Conservation (phyloP, 257 asterid genomes). For the Ballota nigra region DNA sequence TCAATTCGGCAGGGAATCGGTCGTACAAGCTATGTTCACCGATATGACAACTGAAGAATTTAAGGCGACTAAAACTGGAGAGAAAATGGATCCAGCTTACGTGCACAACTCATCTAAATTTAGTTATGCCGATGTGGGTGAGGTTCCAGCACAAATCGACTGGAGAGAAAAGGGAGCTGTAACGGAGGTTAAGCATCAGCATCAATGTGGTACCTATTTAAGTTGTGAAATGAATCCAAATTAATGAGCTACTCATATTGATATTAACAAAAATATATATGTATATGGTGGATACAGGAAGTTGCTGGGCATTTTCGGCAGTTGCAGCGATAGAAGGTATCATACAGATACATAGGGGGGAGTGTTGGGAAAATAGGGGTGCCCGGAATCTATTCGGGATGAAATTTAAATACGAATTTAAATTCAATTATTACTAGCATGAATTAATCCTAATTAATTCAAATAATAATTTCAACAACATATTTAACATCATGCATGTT, state of each 20-base stretch:
- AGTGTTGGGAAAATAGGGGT: too few relatives aligned
- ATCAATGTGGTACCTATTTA: constrained; percentile 37
- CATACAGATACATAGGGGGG: neutral
- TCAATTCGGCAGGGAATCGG: constrained; percentile 18
- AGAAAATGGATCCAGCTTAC: constrained; percentile 2
- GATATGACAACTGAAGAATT: constrained; percentile 35
- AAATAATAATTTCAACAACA: too few relatives aligned
- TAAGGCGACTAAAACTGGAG: constrained; percentile 25
- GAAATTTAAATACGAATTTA: too few relatives aligned
- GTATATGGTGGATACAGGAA: too few relatives aligned
- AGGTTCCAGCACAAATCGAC: constrained; percentile 31
- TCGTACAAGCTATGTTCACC: constrained; percentile 35
- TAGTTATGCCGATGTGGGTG: constrained; percentile 29
- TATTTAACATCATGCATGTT: too few relatives aligned
- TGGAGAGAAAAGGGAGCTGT: constrained; percentile 43
- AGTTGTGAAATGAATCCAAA: neutral
- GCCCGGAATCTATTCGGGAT: too few relatives aligned
- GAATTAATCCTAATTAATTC: too few relatives aligned
- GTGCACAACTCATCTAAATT: neutral
- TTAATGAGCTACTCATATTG: too few relatives aligned
- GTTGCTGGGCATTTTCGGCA: constrained; percentile 49
- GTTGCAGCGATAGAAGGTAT: constrained; percentile 46
- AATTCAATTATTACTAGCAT: too few relatives aligned
- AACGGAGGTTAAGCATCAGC: constrained; percentile 36
- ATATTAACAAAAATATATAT: too few relatives aligned